phyloP scores from a whole-genome alignment of 441 rosid genomes.

The Biscutella laevigata region DNA sequence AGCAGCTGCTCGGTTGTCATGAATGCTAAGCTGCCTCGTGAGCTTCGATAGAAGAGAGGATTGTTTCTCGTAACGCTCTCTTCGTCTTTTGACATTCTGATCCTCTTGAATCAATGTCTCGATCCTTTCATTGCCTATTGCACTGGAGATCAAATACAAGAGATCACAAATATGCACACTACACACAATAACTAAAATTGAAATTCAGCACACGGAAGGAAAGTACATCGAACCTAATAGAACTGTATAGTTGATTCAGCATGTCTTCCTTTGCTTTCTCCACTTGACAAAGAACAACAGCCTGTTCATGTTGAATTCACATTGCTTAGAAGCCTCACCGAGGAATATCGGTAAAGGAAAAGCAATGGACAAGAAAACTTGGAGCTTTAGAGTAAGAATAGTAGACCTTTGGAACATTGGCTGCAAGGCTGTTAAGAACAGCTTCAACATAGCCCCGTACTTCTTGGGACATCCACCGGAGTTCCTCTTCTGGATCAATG shows the following conservation, averaged over 20 bases:
- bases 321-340: conserved; percentile 6
- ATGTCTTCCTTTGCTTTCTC: conserved; percentile 98
- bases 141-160: conserved; percentile 34
- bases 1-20: conserved; percentile 90
- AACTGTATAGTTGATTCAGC: conserved; percentile 92
- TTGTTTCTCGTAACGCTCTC: conserved; percentile 82
- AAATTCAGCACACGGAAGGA: neutral
- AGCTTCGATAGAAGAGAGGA: conserved; percentile 79
- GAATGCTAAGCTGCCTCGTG: conserved; percentile 75
- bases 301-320: conserved; percentile 60
- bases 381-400: conserved; percentile 16
- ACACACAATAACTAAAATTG: neutral
- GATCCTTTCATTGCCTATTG: conserved; percentile 67
- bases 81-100: conserved; percentile 62
- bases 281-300: conserved; percentile 99
- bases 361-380: neutral
- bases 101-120: conserved; percentile 91
- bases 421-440: conserved; percentile 98
- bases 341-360: neutral
- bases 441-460: conserved; percentile 99
- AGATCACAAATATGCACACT: conserved; percentile 14
- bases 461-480: conserved; percentile 99
- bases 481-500: conserved; percentile 97
- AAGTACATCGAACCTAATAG: conserved; percentile 58
- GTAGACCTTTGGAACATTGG: conserved; percentile 92